These are phyloP conservation scores for Calonectria pseudoturangicola DNA, from an alignment of 2,329 filamentous ascomycete species.

Conservation along the genomic window DNA sequence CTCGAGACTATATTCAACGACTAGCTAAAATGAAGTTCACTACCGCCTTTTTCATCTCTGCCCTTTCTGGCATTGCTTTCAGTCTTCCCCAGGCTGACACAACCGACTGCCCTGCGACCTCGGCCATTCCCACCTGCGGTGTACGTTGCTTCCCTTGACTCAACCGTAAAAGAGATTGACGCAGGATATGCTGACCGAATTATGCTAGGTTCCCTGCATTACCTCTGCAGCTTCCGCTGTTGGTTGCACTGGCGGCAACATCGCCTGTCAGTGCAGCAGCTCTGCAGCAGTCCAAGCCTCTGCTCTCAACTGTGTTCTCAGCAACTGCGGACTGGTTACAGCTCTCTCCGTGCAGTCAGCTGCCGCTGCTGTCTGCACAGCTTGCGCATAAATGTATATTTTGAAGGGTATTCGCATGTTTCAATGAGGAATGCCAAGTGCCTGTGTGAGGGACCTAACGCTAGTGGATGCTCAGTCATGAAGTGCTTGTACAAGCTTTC, in stretches of 20 bases:
- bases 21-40: constrained; percentile 42
- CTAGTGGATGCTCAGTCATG: neutral
- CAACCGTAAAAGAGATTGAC: neutral
- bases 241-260: constrained; percentile 43
- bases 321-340: constrained; percentile 42
- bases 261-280: constrained; percentile 46
- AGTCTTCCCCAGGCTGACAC: constrained; percentile 43
- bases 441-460: neutral
- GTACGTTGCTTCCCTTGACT: constrained; percentile 27
- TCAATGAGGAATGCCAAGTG: constrained; percentile 4
- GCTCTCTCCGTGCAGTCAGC: constrained; percentile 43
- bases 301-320: constrained; percentile 43
- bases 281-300: constrained; percentile 45
- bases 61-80: constrained; percentile 39
- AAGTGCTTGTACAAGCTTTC: neutral
- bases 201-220: constrained; percentile 41
- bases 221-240: constrained; percentile 44
- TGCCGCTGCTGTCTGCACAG: constrained; percentile 47
- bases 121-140: constrained; percentile 48
- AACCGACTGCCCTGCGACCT: constrained; percentile 45
- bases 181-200: constrained; percentile 6
- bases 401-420: neutral
- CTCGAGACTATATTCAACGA: neutral
- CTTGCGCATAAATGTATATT: constrained; percentile 39
- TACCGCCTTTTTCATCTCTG: constrained; percentile 36